These are phyloP conservation scores for Canavalia ensiformis DNA, from an alignment of 306 rosid species.

Conservation along the genomic window DNA sequence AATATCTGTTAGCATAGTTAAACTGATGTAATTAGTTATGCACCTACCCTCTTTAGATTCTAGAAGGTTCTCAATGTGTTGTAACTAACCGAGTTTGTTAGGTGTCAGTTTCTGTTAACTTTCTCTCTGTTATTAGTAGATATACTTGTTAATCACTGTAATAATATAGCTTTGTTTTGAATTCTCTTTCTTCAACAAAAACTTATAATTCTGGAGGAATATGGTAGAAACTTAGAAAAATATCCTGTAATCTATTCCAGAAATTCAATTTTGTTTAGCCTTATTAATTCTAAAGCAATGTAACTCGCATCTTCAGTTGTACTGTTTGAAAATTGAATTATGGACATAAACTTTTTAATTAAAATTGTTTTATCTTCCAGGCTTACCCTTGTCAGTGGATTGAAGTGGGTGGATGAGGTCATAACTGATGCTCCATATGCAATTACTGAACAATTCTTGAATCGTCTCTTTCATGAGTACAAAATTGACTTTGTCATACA, in stretches of 20 bases:
- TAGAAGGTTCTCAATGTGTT: too few relatives aligned
- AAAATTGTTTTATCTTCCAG: slow-evolving; percentile 55
- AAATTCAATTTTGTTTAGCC: slow-evolving; percentile 31
- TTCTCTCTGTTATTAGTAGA: too few relatives aligned
- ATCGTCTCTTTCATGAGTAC: slow-evolving; percentile 90
- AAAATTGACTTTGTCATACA: slow-evolving; percentile 96
- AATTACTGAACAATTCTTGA: slow-evolving; percentile 90
- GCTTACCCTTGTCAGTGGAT: slow-evolving; percentile 92
- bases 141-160: too few relatives aligned
- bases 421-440: slow-evolving; percentile 96
- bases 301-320: neutral
- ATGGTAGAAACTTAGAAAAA: neutral
- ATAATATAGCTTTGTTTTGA: too few relatives aligned
- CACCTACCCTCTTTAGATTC: too few relatives aligned
- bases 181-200: neutral
- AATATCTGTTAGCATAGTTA: too few relatives aligned
- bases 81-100: too few relatives aligned
- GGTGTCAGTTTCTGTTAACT: too few relatives aligned
- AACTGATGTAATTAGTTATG: too few relatives aligned
- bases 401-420: slow-evolving; percentile 99
- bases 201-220: slow-evolving; percentile 10
- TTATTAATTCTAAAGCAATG: slow-evolving; percentile 13
- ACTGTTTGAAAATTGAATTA: slow-evolving; percentile 13
- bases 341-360: slow-evolving; percentile 20
- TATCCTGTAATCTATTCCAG: neutral